phyloP scores from a whole-genome alignment of 805 yeast genomes.

The Saccharomycopsis sp. region DNA sequence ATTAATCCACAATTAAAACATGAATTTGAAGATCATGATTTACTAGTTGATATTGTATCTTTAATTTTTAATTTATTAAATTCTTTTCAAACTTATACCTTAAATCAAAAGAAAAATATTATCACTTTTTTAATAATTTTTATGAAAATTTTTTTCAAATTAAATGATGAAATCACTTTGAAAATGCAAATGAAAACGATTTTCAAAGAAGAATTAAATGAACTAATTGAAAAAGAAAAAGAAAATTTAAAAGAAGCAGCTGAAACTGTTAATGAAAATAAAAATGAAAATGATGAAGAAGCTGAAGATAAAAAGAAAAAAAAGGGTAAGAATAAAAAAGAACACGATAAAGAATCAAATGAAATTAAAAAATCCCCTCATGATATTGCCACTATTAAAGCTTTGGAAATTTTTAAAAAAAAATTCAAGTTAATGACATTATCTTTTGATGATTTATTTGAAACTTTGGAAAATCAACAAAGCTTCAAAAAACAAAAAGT shows the following conservation, averaged over 20 bases:
- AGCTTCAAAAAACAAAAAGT: too few relatives aligned
- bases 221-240: slow-evolving; percentile 39
- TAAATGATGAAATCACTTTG: slow-evolving; percentile 1
- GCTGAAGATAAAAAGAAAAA: not conserved
- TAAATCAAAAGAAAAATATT: slow-evolving; percentile 2
- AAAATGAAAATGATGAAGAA: not conserved
- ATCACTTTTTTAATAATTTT: slow-evolving; percentile 2
- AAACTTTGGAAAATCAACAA: not conserved
- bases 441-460: not conserved
- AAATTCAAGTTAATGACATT: not conserved
- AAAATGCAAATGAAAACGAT: not conserved
- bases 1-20: slow-evolving; percentile 40
- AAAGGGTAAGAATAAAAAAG: not conserved
- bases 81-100: slow-evolving; percentile 10
- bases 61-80: slow-evolving; percentile 54
- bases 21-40: slow-evolving; percentile 51
- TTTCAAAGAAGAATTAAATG: slow-evolving; percentile 7
- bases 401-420: not conserved
- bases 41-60: slow-evolving; percentile 63
- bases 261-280: not conserved
- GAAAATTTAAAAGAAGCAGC: not conserved
- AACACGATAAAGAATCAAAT: too few relatives aligned
- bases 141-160: slow-evolving; percentile 2
- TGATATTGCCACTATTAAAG: not conserved
- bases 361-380: not conserved